phyloP scores from a whole-genome alignment of 1,284 basidiomycete species.

The Ganoderma leucocontextum region DNA sequence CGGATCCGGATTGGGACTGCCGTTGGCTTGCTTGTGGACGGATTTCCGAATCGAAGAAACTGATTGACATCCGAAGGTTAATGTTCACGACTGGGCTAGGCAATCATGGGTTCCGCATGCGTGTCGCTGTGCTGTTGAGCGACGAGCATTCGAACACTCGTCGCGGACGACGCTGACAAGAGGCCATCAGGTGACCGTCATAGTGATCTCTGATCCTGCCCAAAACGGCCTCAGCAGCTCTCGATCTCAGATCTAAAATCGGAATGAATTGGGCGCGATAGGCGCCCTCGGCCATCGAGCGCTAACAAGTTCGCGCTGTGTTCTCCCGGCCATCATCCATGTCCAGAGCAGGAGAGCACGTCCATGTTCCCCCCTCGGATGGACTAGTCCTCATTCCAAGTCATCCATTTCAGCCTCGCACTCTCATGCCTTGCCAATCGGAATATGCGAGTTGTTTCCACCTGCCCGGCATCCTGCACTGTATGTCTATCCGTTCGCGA shows the following conservation, averaged over 20 bases:
- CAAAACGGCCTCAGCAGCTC: conserved; percentile 6
- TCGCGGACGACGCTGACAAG: conserved; percentile 17
- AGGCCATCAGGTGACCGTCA: conserved; percentile 31
- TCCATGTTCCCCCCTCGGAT: neutral
- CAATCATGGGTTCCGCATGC: conserved; percentile 17
- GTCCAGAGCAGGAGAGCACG: neutral
- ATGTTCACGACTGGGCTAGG: conserved; percentile 13
- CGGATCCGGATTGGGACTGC: conserved; percentile 5
- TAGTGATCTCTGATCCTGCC: conserved; percentile 27
- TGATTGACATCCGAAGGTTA: conserved; percentile 12
- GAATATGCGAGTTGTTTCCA: conserved; percentile 11
- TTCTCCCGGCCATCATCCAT: neutral
- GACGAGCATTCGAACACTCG: conserved; percentile 13
- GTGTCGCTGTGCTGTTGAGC: conserved; percentile 11
- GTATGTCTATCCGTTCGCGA: conserved; percentile 33
- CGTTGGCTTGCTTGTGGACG: conserved; percentile 3
- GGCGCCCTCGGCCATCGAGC: neutral
- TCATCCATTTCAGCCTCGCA: neutral
- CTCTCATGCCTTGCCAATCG: conserved; percentile 12
- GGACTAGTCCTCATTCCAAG: neutral
- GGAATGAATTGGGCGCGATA: neutral
- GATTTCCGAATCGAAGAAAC: conserved; percentile 7
- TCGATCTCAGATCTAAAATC: conserved; percentile 24
- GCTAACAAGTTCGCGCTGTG: neutral
- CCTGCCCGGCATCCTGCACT: conserved; percentile 25